Evolutionary conservation across 139 green algal species (phyloP), one percentile per base, ranked within the genome.

Genomic region (Chlorella sp.): DNA sequence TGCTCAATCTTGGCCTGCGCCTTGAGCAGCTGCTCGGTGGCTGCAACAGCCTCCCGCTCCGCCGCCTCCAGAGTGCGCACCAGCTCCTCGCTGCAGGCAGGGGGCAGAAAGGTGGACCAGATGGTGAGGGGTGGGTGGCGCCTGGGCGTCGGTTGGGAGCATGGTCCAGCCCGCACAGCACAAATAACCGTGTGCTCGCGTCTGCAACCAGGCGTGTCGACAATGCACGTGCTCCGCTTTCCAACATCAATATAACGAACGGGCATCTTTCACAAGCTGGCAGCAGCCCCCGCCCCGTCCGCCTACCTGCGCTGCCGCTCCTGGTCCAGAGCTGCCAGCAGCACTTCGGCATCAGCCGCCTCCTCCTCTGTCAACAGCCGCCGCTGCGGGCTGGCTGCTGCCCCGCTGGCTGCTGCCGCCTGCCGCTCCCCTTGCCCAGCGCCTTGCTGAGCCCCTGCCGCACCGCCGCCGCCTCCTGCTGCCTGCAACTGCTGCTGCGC

Each of bases 301-400:
- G 51, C 51, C 51, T 16, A 60, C 51, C 51, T 60, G 51, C 51
- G 67, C 60, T 77, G 46, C 44, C 84, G 74, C 64, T 90, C 85
- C 68, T 62, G 36, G 54, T 89, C 83, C 36, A 89, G 51, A 48
- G 80, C 86, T 28, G 74, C 24, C 48, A 90, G 51, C 44, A 90
- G 65, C 17, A 89, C 79, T 60, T 89, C 83, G 0, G 84, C 36
- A 48, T 89, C 83, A 2, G 56, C 36, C 1, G 58, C 60, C 76
- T 58, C 60, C 48, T 44, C 44, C 70, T 74, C 32, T 38, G n/a
- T 19, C 67, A 43, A 16, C 67, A 30, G 38, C 54, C 36, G 20
- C 62, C 36, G 36, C 26, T 34, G 51, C 16, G 51, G 51, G 16
- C 26, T 40, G 43, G 44, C 44, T 79, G 73, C 8, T 11, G 16